Evolutionary conservation across 139 green algal genomes (phyloP).

Genomic region (Chlorella ohadii): DNA sequence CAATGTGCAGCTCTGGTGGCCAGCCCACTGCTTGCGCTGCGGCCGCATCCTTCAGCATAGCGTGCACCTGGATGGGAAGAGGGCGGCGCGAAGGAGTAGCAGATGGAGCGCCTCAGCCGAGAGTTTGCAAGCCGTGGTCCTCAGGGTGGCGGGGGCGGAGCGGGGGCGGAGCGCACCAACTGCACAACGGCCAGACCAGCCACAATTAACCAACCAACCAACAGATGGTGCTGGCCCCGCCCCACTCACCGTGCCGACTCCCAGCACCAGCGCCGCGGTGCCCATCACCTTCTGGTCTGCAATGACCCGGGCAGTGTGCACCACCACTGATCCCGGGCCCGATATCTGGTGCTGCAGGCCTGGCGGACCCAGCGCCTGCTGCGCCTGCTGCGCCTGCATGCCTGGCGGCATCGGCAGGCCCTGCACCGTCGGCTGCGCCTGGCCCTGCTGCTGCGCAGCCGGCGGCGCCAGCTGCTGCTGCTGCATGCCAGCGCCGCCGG

Average conservation of each 20-base stretch:
- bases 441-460: background rate
- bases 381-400: constrained; percentile 14
- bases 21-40: background rate
- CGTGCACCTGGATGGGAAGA: background rate
- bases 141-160: no score
- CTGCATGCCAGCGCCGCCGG: no score
- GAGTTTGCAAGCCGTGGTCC: no score
- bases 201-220: no score
- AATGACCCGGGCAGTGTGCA: constrained; percentile 8
- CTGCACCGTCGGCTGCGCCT: background rate
- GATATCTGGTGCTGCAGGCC: background rate
- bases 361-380: background rate
- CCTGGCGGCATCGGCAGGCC: constrained; percentile 24
- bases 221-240: no score
- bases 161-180: no score
- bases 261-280: background rate
- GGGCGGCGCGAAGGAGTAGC: background rate
- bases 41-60: background rate
- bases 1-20: constrained; percentile 19
- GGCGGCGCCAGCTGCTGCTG: background rate
- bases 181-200: no score
- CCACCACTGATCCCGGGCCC: background rate
- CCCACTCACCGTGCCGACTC: background rate
- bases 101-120: background rate
- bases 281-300: constrained; percentile 8